A percentile compares a stretch with the other conserved stretches of the same genome.
phyloP scores from a whole-genome alignment of 768 basidiomycete genomes.

The Pleurotus eryngii region DNA sequence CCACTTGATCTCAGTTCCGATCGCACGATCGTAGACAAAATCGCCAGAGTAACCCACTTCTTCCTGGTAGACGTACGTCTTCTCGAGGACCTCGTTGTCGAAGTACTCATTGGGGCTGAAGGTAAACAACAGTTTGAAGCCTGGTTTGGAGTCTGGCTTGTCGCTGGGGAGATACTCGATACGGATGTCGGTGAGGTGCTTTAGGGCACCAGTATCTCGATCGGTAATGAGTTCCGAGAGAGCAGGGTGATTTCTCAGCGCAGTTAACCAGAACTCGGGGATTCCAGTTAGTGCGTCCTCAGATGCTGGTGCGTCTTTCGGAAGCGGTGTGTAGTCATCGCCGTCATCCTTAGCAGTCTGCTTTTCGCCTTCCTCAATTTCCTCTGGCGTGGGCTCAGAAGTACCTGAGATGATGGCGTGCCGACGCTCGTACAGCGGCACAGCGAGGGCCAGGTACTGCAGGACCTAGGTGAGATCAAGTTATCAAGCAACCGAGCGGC shows the following conservation, averaged over 20 bases:
- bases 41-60: slow-evolving; percentile 96
- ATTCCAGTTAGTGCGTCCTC: slow-evolving; percentile 49
- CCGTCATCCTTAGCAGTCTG: slow-evolving; percentile 69
- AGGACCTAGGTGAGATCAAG: slow-evolving; percentile 9
- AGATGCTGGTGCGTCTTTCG: slow-evolving; percentile 39
- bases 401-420: slow-evolving; percentile 79
- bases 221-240: slow-evolving; percentile 90
- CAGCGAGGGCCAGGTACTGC: slow-evolving; percentile 73
- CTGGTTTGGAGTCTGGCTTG: slow-evolving; percentile 66
- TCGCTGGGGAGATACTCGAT: slow-evolving; percentile 67
- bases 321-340: slow-evolving; percentile 59
- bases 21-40: slow-evolving; percentile 92
- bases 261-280: slow-evolving; percentile 98
- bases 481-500: slow-evolving; percentile 9
- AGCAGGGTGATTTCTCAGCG: slow-evolving; percentile 86
- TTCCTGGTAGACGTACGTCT: slow-evolving; percentile 92
- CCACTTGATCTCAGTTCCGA: slow-evolving; percentile 95
- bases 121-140: slow-evolving; percentile 86
- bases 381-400: slow-evolving; percentile 69
- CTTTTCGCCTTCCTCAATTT: slow-evolving; percentile 78
- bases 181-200: slow-evolving; percentile 74
- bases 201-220: slow-evolving; percentile 84
- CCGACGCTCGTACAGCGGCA: slow-evolving; percentile 86
- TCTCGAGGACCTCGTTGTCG: slow-evolving; percentile 76
- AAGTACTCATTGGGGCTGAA: slow-evolving; percentile 88